These are phyloP conservation scores for Paramecium primaurelia DNA, from an alignment of 73 alveolate genomes.

Conservation along the genomic window DNA sequence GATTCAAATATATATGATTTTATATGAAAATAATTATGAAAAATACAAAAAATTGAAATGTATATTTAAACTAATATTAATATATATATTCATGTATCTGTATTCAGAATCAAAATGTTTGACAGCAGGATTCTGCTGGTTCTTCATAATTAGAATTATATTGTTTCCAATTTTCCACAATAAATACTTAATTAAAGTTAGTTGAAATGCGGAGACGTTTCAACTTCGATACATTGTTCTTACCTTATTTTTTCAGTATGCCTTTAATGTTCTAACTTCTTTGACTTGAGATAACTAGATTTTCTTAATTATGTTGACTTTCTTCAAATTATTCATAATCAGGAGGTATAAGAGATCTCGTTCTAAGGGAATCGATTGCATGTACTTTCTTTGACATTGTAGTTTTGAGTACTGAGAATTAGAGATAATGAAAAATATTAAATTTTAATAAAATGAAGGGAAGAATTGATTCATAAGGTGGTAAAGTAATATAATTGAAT, in stretches of 20 bases:
- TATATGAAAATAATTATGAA: not conserved
- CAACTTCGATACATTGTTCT: not conserved
- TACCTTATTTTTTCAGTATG: not conserved
- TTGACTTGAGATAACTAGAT: not conserved
- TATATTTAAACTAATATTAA: not conserved
- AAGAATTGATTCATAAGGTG: not conserved
- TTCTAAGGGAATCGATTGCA: slow-evolving; percentile 28
- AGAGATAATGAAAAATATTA: not conserved
- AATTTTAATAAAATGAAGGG: slow-evolving; percentile 12
- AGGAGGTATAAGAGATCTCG: slow-evolving; percentile 27
- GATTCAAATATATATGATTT: not conserved
- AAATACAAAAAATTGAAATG: not conserved
- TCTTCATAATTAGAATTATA: not conserved
- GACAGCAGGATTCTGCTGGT: slow-evolving; percentile 4
- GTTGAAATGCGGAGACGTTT: not conserved
- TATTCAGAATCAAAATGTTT: not conserved
- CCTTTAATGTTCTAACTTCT: not conserved
- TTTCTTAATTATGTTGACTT: not conserved
- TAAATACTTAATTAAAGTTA: not conserved
- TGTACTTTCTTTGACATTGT: slow-evolving; percentile 20
- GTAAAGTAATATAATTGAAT: not conserved
- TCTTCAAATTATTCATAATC: not conserved
- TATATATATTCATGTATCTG: slow-evolving; percentile 11
- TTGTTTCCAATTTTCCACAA: slow-evolving; percentile 31
- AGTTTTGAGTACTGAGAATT: not conserved